Evolutionary conservation across 108 stramenopile species (phyloP).

Genomic region (Cylindrotheca fusiformis): DNA sequence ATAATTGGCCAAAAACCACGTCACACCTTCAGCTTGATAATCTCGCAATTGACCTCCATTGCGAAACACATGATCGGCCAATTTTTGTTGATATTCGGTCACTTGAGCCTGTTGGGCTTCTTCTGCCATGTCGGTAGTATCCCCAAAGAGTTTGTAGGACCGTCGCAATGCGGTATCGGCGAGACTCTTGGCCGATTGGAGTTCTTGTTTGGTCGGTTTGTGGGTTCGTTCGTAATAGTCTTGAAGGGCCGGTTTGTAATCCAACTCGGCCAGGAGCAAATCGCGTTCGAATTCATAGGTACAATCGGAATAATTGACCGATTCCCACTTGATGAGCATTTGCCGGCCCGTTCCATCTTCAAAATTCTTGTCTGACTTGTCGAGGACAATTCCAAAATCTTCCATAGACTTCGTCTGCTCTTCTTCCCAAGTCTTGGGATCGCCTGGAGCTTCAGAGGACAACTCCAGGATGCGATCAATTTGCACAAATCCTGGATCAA

Average conservation of each 20-base stretch:
- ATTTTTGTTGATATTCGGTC: constrained; percentile 47
- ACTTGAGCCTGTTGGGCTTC: constrained; percentile 41
- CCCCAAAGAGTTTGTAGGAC: constrained; percentile 73
- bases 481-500: constrained; percentile 74
- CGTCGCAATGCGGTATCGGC: constrained; percentile 45
- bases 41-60: constrained; percentile 86
- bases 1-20: constrained; percentile 87
- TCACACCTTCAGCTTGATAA: constrained; percentile 94
- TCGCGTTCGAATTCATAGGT: constrained; percentile 86
- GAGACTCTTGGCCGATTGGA: constrained; percentile 14
- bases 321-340: constrained; percentile 81
- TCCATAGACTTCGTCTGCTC: constrained; percentile 23
- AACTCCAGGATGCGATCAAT: constrained; percentile 83
- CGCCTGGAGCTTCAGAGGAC: constrained; percentile 14
- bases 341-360: constrained; percentile 71
- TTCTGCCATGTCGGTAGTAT: constrained; percentile 27
- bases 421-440: constrained; percentile 20
- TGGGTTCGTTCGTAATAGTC: constrained; percentile 44
- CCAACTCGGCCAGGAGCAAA: constrained; percentile 72
- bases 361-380: constrained; percentile 56
- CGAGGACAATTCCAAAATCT: constrained; percentile 64
- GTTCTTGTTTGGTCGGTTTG: constrained; percentile 48
- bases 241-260: constrained; percentile 57
- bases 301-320: constrained; percentile 56
- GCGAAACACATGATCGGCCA: constrained; percentile 49